Evolutionary conservation across 371 early-diverging fungal species (phyloP).

Genomic region (Sporodiniella umbellata): DNA sequence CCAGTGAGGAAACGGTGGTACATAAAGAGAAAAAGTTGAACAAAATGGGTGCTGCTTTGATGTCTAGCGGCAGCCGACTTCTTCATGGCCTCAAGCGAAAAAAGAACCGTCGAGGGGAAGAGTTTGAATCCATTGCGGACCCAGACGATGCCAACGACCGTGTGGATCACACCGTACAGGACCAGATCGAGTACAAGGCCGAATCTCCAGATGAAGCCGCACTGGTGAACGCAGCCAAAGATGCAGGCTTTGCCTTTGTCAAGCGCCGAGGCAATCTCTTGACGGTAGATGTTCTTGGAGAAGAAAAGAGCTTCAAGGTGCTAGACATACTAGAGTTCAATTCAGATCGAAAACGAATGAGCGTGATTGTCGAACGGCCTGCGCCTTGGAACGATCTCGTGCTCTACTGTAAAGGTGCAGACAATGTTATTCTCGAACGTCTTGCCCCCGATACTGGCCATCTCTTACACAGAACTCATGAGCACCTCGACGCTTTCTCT

Average conservation of each 20-base stretch:
- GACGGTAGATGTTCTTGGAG: slow-evolving; percentile 68
- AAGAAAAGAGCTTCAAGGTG: slow-evolving; percentile 62
- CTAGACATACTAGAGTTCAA: slow-evolving; percentile 88
- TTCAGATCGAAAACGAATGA: slow-evolving; percentile 94
- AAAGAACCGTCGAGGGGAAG: slow-evolving; percentile 14
- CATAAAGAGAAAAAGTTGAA: too few relatives aligned
- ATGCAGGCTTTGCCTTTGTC: slow-evolving; percentile 85
- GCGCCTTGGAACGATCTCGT: slow-evolving; percentile 77
- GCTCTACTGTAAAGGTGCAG: slow-evolving; percentile 95
- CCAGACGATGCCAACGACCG: slow-evolving; percentile 15
- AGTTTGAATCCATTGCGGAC: slow-evolving; percentile 19
- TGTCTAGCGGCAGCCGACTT: slow-evolving; percentile 4
- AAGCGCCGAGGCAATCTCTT: slow-evolving; percentile 27
- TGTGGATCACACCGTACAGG: slow-evolving; percentile 34
- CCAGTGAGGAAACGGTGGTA: too few relatives aligned
- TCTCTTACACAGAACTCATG: slow-evolving; percentile 49
- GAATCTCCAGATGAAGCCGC: slow-evolving; percentile 90
- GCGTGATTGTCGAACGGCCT: slow-evolving; percentile 80
- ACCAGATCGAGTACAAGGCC: slow-evolving; percentile 49
- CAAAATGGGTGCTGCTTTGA: too few relatives aligned
- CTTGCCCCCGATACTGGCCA: slow-evolving; percentile 50
- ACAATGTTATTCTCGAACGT: slow-evolving; percentile 86
- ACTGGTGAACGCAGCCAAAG: slow-evolving; percentile 80
- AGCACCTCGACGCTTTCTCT: slow-evolving; percentile 73
- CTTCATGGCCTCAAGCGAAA: not conserved